These are phyloP conservation scores for Scleroderma citrinum DNA, from an alignment of 768 basidiomycete genomes.

Conservation along the genomic window DNA sequence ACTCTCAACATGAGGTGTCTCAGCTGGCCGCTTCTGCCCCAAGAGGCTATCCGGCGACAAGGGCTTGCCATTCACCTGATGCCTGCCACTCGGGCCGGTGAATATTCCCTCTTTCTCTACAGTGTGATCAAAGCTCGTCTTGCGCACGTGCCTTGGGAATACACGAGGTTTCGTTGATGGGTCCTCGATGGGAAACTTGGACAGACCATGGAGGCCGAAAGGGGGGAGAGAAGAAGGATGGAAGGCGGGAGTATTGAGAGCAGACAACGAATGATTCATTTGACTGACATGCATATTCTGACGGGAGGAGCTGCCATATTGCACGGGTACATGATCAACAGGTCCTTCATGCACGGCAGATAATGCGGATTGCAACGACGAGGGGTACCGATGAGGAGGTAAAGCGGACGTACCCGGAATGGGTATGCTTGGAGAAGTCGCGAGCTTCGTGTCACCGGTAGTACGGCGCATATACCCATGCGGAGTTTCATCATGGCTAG, in stretches of 20 bases:
- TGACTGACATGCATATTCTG: conserved; percentile 25
- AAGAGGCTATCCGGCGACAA: conserved; percentile 55
- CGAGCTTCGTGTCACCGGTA: conserved; percentile 13
- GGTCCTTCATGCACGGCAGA: conserved; percentile 44
- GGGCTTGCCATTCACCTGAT: conserved; percentile 78
- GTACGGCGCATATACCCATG: conserved; percentile 20
- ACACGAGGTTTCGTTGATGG: conserved; percentile 38
- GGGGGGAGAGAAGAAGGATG: conserved; percentile 73
- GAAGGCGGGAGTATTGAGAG: conserved; percentile 43
- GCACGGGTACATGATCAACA: conserved; percentile 27
- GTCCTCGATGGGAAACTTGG: conserved; percentile 29
- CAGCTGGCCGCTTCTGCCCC: conserved; percentile 76
- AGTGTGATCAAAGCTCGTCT: conserved; percentile 94
- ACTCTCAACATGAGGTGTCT: conserved; percentile 74
- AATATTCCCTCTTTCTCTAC: conserved; percentile 63
- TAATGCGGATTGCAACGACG: conserved; percentile 39
- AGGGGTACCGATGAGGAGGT: conserved; percentile 43
- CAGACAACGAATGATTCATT: conserved; percentile 36
- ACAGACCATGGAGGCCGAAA: conserved; percentile 56
- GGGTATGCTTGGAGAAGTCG: conserved; percentile 28
- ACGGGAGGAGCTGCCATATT: conserved; percentile 34
- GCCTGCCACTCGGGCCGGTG: conserved; percentile 55
- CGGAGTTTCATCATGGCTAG: conserved; percentile 21
- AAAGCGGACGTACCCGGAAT: conserved; percentile 39
- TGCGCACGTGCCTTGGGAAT: conserved; percentile 83